Base-by-base conservation (phyloP, 2,329 filamentous ascomycete species). In the Claviceps capensis region DNA sequence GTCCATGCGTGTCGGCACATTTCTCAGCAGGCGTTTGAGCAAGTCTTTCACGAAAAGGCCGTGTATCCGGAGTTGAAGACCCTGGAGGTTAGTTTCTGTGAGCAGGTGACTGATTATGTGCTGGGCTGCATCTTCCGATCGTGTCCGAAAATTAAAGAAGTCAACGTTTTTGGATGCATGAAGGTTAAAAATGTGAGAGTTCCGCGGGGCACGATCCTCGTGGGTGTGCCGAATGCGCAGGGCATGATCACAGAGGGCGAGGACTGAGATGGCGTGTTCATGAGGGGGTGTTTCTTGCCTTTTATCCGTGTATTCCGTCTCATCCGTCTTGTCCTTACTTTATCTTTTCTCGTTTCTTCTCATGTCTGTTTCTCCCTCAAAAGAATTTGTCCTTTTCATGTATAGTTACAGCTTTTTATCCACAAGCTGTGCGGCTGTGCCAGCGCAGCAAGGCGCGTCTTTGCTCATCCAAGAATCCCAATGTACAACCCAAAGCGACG, bases 1-100 rank as follows among this genome's bases (percentile, higher is more conserved):
- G 72, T 96, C n/a, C 79, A 87, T 14, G 86, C 85, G 0, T 95
- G 88, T 62, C 83, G 91, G 3, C 85, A 95, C 64, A 90, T 97
- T 56, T 77, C 80, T 1, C 73, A 77, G 37, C 69, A 77, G 16
- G 81, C 86, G 0, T 89, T 95, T 54, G 81, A 87, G 55, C 76
- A 83, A 9, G 83, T 85, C 0, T 96, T 97, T 61, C 69, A 72
- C 5, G 67, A 69, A 8, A 74, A 73, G 23, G 78, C 75, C 45
- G 56, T 51, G 1, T 96, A 94, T 58, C 81, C 84, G 0, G 72
- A 80, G 11, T 72, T 97, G 37, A 71, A 72, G 54, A 78, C 85
- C 53, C 71, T 95, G 44, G 88, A 95, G 63, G 72, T 93, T 44
- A 86, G 83, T 50, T 94, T 95, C 65, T 85, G 82, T 58, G 79